phyloP scores from a whole-genome alignment of 2,329 filamentous ascomycete species.

The Cytospora paraplurivora region DNA sequence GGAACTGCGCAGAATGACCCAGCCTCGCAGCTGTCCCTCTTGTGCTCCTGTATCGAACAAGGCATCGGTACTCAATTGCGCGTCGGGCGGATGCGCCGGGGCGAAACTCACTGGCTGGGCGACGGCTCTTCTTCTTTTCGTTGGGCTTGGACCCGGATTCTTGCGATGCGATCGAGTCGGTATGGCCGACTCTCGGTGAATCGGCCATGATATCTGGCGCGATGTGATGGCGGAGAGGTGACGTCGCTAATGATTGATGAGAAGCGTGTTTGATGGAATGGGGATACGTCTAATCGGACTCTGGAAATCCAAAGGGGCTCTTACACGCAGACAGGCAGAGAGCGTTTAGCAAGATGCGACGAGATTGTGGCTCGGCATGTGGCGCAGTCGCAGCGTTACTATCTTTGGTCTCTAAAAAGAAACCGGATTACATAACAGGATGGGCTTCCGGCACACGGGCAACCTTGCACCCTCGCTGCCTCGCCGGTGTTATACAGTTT shows the following conservation, averaged over 20 bases:
- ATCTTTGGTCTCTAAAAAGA: not conserved
- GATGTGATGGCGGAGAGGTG: slow-evolving; percentile 15
- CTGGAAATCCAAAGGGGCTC: not conserved
- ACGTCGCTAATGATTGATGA: slow-evolving; percentile 9
- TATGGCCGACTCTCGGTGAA: slow-evolving; percentile 46
- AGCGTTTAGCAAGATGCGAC: slow-evolving; percentile 6
- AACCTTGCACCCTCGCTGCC: not conserved
- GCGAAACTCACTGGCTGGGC: slow-evolving; percentile 75
- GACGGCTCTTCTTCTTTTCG: slow-evolving; percentile 87
- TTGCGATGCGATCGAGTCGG: slow-evolving; percentile 58
- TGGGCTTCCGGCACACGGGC: no score
- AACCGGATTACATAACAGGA: not conserved
- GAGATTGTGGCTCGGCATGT: slow-evolving; percentile 20
- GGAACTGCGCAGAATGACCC: not conserved
- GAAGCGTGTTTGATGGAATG: slow-evolving; percentile 28
- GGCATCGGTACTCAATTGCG: not conserved
- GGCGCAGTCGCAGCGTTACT: not conserved
- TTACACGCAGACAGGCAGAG: slow-evolving; percentile 21
- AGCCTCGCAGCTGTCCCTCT: not conserved
- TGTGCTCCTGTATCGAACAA: not conserved
- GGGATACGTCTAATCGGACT: not conserved
- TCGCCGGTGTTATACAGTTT: not conserved
- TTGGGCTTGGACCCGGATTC: slow-evolving; percentile 54
- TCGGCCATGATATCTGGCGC: slow-evolving; percentile 48
- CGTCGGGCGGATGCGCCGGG: slow-evolving; percentile 14